Percentiles rank a stretch among this genome's conserved stretches.
These are phyloP conservation scores for Populus pruinosa DNA, from an alignment of 345 rosid species.

Conservation along the genomic window DNA sequence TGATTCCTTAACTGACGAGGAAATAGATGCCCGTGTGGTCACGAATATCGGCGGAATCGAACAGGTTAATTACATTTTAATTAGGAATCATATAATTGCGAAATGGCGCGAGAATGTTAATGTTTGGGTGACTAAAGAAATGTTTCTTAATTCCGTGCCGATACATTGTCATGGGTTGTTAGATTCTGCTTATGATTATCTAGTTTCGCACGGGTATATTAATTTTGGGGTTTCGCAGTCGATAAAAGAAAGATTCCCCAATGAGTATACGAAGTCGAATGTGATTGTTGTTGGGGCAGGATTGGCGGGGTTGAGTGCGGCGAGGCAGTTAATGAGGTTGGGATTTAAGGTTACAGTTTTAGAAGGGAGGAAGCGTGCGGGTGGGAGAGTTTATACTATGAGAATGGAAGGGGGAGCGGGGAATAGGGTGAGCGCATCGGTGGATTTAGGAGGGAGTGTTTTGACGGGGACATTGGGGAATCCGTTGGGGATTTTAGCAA, in stretches of 20 bases:
- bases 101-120: slow-evolving; percentile 81
- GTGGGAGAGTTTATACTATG: slow-evolving; percentile 93
- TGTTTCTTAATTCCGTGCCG: slow-evolving; percentile 63
- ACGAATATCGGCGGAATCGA: slow-evolving; percentile 83
- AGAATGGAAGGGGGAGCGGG: slow-evolving; percentile 80
- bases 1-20: slow-evolving; percentile 83
- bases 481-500: slow-evolving; percentile 83
- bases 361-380: slow-evolving; percentile 98
- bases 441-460: slow-evolving; percentile 97
- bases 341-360: slow-evolving; percentile 86
- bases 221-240: slow-evolving; percentile 84
- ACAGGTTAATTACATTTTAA: slow-evolving; percentile 91
- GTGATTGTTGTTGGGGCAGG: slow-evolving; percentile 88
- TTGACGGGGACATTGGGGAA: slow-evolving; percentile 93
- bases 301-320: slow-evolving; percentile 82
- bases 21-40: slow-evolving; percentile 77
- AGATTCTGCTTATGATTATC: slow-evolving; percentile 75
- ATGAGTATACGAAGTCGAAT: slow-evolving; percentile 46
- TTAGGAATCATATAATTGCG: slow-evolving; percentile 79
- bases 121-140: slow-evolving; percentile 71
- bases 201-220: slow-evolving; percentile 72
- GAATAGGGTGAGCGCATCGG: slow-evolving; percentile 61
- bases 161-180: slow-evolving; percentile 62
- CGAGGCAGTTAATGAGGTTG: slow-evolving; percentile 78
- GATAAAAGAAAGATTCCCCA: slow-evolving; percentile 61